A percentile compares a stretch with the other conserved stretches of the same genome.
Conservation (phyloP, 2,329 filamentous ascomycete genomes). For the Trichoderma citrinoviride region DNA sequence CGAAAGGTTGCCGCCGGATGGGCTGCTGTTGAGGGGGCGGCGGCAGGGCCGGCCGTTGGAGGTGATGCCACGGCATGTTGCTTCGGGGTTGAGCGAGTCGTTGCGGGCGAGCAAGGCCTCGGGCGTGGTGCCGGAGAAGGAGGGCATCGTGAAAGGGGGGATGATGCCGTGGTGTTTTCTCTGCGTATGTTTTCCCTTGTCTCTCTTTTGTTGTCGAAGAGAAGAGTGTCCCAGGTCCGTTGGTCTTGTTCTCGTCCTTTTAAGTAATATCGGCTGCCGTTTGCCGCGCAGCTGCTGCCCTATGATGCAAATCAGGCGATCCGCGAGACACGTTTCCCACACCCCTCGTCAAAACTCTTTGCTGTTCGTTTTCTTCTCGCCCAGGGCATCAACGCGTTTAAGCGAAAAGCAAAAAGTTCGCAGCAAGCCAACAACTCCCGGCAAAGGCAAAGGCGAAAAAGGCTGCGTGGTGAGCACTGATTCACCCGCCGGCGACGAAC, state of each 20-base stretch:
- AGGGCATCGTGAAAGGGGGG: conserved; percentile 33
- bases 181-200: neutral
- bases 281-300: neutral
- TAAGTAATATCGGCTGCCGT: neutral
- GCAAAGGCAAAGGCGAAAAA: no score
- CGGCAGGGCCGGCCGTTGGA: conserved; percentile 79
- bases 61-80: conserved; percentile 87
- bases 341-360: neutral
- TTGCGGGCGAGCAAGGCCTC: conserved; percentile 74
- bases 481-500: neutral
- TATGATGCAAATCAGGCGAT: neutral
- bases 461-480: conserved; percentile 8
- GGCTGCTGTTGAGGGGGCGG: conserved; percentile 51
- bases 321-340: neutral
- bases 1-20: conserved; percentile 20
- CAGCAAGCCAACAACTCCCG: no score
- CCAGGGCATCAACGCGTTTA: conserved; percentile 19
- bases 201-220: neutral
- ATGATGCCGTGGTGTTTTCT: no score
- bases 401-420: neutral
- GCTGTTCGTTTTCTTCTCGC: neutral
- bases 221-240: neutral
- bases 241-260: neutral
- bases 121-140: conserved; percentile 58
- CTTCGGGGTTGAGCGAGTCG: conserved; percentile 79